These are phyloP conservation scores for Gonium pectorale DNA, from an alignment of 139 green algal species.

Conservation along the genomic window DNA sequence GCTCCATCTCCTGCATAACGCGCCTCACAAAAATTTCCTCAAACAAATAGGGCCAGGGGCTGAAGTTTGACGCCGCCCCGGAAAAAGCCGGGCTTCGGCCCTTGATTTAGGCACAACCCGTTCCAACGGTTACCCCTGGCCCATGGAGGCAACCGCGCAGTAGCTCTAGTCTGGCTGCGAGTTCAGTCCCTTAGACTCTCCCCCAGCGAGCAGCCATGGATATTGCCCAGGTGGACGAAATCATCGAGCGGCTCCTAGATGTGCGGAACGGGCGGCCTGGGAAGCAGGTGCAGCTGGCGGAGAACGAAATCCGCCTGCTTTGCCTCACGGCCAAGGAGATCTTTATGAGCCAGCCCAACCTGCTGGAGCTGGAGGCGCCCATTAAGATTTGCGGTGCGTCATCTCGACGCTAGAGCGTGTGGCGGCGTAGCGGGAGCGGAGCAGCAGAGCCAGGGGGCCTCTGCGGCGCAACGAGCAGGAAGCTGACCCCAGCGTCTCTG, in stretches of 20 bases:
- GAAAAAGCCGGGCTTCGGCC: conserved; percentile 33
- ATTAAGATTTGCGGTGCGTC: conserved; percentile 98
- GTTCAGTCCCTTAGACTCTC: too few relatives aligned
- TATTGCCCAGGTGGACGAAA: conserved; percentile 86
- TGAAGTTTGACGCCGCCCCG: conserved; percentile 20
- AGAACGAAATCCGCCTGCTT: conserved; percentile 92
- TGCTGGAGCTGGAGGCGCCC: conserved; percentile 98
- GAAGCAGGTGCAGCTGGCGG: conserved; percentile 95
- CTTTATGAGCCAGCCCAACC: conserved; percentile 97
- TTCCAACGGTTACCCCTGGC: too few relatives aligned
- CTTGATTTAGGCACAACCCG: too few relatives aligned
- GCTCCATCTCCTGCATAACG: too few relatives aligned
- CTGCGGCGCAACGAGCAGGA: conserved; percentile 27
- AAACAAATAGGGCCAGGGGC: neutral
- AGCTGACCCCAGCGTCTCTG: neutral
- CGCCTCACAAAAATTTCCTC: neutral
- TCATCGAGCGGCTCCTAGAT: conserved; percentile 95
- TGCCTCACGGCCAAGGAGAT: conserved; percentile 95
- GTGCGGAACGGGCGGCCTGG: conserved; percentile 88
- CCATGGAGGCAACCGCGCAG: conserved; percentile 21
- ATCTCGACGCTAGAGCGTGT: too few relatives aligned
- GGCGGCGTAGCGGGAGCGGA: too few relatives aligned
- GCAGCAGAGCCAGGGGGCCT: too few relatives aligned
- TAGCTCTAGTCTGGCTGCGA: too few relatives aligned
- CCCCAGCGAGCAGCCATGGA: conserved; percentile 45